Percentiles rank a stretch among this genome's conserved stretches.
phyloP scores from a whole-genome alignment of 169 alveolate genomes.

The Babesia ovata region DNA sequence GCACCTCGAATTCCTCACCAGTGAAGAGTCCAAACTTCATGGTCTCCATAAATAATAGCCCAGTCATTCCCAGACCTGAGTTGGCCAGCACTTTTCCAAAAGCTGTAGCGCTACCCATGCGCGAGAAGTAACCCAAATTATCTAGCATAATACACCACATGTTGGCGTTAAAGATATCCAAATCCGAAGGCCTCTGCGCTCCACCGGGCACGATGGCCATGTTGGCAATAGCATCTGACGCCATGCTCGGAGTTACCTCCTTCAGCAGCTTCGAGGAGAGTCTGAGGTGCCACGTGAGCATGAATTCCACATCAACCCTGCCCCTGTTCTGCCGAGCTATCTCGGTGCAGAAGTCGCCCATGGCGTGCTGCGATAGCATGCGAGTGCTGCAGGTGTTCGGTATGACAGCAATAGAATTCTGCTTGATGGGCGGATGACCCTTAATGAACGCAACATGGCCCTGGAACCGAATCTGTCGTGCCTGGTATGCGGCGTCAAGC shows the following conservation, averaged over 20 bases:
- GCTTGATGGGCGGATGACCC: conserved; percentile 43
- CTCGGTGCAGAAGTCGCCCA: conserved; percentile 60
- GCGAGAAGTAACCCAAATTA: conserved; percentile 73
- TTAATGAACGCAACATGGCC: conserved; percentile 33
- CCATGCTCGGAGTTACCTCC: conserved; percentile 13
- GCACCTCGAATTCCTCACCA: conserved; percentile 70
- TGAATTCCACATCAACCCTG: conserved; percentile 62
- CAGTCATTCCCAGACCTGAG: conserved; percentile 63
- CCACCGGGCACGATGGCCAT: conserved; percentile 37
- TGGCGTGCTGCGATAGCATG: conserved; percentile 24
- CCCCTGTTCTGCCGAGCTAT: conserved; percentile 58
- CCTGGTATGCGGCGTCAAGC: conserved; percentile 66
- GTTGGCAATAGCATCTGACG: conserved; percentile 20
- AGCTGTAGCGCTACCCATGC: conserved; percentile 74
- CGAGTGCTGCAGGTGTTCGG: conserved; percentile 65
- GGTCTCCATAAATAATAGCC: conserved; percentile 69
- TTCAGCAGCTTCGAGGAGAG: conserved; percentile 50
- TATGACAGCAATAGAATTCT: conserved; percentile 22
- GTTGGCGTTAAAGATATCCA: conserved; percentile 54
- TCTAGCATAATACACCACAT: conserved; percentile 74
- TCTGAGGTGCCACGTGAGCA: conserved; percentile 71
- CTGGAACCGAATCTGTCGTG: conserved; percentile 56
- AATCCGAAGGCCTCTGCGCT: conserved; percentile 14
- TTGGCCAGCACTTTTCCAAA: conserved; percentile 74
- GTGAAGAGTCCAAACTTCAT: conserved; percentile 76